Percentiles rank a stretch among this genome's conserved stretches.
These are phyloP conservation scores for Fusarium ramigenum DNA, from an alignment of 2,329 filamentous ascomycete species.

Conservation along the genomic window DNA sequence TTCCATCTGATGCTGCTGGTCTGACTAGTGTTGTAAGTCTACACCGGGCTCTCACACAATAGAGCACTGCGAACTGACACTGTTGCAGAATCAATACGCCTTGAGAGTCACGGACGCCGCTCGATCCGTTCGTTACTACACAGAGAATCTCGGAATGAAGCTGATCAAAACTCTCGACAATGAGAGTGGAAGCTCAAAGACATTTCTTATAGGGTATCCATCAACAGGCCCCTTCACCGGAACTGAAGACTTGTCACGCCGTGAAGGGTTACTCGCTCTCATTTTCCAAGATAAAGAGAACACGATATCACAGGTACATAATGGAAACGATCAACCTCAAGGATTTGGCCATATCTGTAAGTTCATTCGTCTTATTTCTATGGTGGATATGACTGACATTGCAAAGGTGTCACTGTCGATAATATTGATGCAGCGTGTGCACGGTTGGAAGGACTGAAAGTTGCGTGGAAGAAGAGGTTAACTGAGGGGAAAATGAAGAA, in stretches of 20 bases:
- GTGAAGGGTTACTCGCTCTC: not conserved
- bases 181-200: not conserved
- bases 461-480: not conserved
- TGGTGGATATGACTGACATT: not conserved
- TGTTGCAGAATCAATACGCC: not conserved
- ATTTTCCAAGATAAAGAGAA: not conserved
- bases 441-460: not conserved
- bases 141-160: not conserved
- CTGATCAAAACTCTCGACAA: not conserved
- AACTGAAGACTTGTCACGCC: not conserved
- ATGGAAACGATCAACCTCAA: not conserved
- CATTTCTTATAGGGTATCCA: not conserved
- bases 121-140: not conserved
- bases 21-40: not conserved
- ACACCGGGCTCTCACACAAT: not conserved
- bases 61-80: not conserved
- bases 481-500: not conserved
- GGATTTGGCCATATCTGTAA: not conserved
- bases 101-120: not conserved
- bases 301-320: not conserved
- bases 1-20: rapidly evolving
- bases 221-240: not conserved
- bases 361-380: not conserved
- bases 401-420: not conserved
- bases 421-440: not conserved